Percentiles rank a stretch among this genome's conserved stretches.
Conservation (phyloP, 352 stramenopile species). For the Phytophthora cactorum region DNA sequence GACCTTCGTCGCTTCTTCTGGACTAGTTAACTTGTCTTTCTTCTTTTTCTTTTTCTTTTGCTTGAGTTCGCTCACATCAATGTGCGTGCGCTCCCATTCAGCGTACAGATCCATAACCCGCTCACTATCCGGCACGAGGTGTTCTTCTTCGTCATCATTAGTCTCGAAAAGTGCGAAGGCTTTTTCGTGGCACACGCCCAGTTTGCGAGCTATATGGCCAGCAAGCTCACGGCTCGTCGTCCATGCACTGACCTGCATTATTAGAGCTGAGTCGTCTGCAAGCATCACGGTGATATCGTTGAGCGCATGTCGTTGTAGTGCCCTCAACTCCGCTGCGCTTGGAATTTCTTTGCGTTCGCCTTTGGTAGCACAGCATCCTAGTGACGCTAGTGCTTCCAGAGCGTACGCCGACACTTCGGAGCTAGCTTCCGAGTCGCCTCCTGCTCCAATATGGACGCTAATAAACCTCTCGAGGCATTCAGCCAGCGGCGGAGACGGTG, state of each 20-base stretch:
- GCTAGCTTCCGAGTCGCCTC: slow-evolving; percentile 15
- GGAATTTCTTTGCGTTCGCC: slow-evolving; percentile 68
- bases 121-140: slow-evolving; percentile 62
- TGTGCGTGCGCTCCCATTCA: slow-evolving; percentile 72
- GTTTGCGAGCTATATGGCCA: slow-evolving; percentile 34
- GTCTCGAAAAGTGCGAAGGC: slow-evolving; percentile 76
- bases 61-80: slow-evolving; percentile 48
- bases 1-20: slow-evolving; percentile 1
- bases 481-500: slow-evolving; percentile 51
- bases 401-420: slow-evolving; percentile 51
- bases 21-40: background rate
- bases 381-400: slow-evolving; percentile 42
- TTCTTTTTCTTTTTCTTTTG: slow-evolving; percentile 44
- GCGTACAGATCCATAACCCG: slow-evolving; percentile 76
- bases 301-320: slow-evolving; percentile 50
- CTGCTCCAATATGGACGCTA: slow-evolving; percentile 38
- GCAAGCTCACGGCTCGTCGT: slow-evolving; percentile 63
- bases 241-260: slow-evolving; percentile 63
- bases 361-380: slow-evolving; percentile 46
- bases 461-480: slow-evolving; percentile 66
- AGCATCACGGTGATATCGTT: slow-evolving; percentile 55
- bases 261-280: slow-evolving; percentile 48
- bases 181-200: slow-evolving; percentile 52
- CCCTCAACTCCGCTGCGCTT: slow-evolving; percentile 59
- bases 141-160: slow-evolving; percentile 52